Percentiles rank a stretch among this genome's conserved stretches.
Evolutionary conservation across 139 green algal species (phyloP).

Genomic region (Asterochloris sp.): DNA sequence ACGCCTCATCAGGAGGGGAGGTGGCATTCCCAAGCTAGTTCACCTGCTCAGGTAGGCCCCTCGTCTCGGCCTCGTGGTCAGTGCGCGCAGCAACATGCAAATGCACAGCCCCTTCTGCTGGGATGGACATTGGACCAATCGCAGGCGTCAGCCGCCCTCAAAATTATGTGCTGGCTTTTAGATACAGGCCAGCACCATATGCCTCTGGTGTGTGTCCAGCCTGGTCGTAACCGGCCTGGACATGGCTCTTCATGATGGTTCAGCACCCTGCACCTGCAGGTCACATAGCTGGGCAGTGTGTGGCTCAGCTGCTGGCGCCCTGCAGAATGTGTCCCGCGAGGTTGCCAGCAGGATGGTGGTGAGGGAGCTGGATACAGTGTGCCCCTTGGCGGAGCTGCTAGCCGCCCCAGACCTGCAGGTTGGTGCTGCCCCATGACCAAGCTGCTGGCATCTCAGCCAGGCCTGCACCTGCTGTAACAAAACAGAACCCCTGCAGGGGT

Average conservation of each 20-base stretch:
- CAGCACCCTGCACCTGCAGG: slow-evolving; percentile 10
- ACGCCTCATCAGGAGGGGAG: slow-evolving; percentile 44
- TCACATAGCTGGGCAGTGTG: slow-evolving; percentile 6
- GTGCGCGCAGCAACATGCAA: neutral
- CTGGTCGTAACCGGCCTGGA: neutral
- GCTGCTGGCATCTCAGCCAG: neutral
- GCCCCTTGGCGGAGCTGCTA: slow-evolving; percentile 48
- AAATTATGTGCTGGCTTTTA: neutral
- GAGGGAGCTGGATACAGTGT: slow-evolving; percentile 46
- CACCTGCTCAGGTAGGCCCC: slow-evolving; percentile 38
- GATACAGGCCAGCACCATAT: neutral
- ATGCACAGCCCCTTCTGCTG: neutral
- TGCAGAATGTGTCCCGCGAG: slow-evolving; percentile 76
- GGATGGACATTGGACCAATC: too few species aligned
- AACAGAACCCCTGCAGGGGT: too few species aligned
- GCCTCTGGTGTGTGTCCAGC: neutral
- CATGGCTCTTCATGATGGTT: neutral
- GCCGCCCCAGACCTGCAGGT: slow-evolving; percentile 27
- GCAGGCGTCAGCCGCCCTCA: neutral
- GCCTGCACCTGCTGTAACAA: neutral
- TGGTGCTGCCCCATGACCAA: neutral
- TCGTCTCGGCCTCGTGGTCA: neutral
- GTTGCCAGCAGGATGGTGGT: slow-evolving; percentile 42
- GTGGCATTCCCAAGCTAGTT: slow-evolving; percentile 56
- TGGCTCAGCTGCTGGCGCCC: slow-evolving; percentile 53